Conservation (phyloP, 805 yeast genomes). For the Komagataella ulmi region DNA sequence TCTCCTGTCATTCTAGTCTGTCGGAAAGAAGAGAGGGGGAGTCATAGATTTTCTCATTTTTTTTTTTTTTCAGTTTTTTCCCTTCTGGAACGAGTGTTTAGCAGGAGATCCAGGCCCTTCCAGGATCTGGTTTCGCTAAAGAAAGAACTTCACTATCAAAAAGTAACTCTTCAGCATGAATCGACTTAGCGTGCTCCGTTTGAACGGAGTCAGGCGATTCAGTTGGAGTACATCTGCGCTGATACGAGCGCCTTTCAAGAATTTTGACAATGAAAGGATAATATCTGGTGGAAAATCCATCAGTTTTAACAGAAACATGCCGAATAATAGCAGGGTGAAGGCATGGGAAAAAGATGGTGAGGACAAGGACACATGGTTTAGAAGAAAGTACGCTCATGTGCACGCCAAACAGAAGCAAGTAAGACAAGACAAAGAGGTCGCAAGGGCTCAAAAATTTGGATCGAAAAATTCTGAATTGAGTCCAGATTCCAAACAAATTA, state of each 20-base stretch:
- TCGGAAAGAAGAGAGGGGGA: neutral
- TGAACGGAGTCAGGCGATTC: neutral
- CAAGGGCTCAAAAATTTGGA: constrained; percentile 4
- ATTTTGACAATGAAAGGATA: neutral
- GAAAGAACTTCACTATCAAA: neutral
- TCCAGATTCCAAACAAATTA: neutral
- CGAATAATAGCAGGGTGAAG: constrained; percentile 24
- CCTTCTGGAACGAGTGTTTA: neutral
- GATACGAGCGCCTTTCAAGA: neutral
- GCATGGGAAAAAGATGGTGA: constrained; percentile 59
- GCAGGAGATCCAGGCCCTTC: neutral
- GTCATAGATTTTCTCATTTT: neutral
- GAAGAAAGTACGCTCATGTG: constrained; percentile 48
- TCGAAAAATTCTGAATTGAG: neutral
- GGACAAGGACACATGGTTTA: constrained; percentile 50
- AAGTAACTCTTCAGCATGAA: neutral
- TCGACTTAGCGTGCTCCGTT: neutral
- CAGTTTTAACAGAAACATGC: constrained; percentile 30
- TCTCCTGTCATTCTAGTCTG: neutral
- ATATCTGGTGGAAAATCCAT: constrained; percentile 3
- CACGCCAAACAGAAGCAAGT: constrained; percentile 35
- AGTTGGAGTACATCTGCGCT: neutral
- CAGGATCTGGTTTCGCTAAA: neutral
- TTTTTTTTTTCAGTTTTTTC: neutral
- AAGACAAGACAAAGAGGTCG: constrained; percentile 9